Evolutionary conservation across 805 yeast genomes (phyloP), one percentile per base, ranked within the genome.

Genomic region (Yarrowia sp.): DNA sequence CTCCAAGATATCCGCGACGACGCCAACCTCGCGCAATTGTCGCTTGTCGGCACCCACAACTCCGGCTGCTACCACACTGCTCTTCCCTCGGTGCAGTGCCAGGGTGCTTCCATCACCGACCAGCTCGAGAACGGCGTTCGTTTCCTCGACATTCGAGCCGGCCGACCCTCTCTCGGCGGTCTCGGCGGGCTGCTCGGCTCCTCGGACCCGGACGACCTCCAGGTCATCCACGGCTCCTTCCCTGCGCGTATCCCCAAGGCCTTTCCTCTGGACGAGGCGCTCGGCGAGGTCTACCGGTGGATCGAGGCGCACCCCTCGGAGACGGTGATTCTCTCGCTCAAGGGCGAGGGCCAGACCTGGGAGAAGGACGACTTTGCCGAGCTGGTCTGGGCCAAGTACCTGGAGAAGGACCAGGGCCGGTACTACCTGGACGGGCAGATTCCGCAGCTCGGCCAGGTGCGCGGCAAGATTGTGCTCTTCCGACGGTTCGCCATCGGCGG

Each of bases 21-120:
- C 70, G 74, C 80, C 19, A 68, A 68, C 39, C 64, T 88, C 33
- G 77, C 86, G 3, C 74, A 79, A 62, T 76, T 88, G 59, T 77
- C 92, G 0, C 76, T 88, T 58, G 91, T 93, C 9, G 94, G 94
- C n/a, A 87, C 93, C n/a, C 94, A 88, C 74, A 87, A 88, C 70
- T 80, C 89, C 41, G 90, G 87, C 13, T 93, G 93, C 6, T 83
- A 81, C 67, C 85, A 85, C 70, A 75, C 80, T 7, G 86, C 92
- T 1, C 66, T 86, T 47, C 93, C 93, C 27, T 83, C 90, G 0
- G 92, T 88, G 29, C 86, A 84, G 70, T 88, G 94, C 71, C 94
- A 88, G 71, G 87, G 83, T 16, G 81, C 77, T 7, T 72, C 83
- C 0, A 77, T 88, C 55, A 72, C 78, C 2, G 82, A 81, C 2